A percentile compares a stretch with the other conserved stretches of the same genome.
Evolutionary conservation across 805 yeast species (phyloP).

Genomic region (Candida ipomoeae): DNA sequence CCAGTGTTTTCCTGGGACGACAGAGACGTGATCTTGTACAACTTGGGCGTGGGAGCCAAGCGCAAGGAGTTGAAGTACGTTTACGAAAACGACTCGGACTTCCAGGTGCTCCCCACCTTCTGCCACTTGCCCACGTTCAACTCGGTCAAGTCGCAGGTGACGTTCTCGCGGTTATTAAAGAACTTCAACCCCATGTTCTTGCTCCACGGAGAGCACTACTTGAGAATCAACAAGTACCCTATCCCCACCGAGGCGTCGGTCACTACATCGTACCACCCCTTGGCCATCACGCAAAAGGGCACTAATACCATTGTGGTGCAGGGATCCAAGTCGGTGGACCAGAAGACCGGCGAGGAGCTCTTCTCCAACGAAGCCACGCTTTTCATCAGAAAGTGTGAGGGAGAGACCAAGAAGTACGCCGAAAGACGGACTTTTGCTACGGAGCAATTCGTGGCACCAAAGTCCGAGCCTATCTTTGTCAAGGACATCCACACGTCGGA

Average conservation of each 20-base stretch:
- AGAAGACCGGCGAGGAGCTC: constrained; percentile 59
- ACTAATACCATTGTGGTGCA: constrained; percentile 77
- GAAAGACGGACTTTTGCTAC: constrained; percentile 59
- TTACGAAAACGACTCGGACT: constrained; percentile 71
- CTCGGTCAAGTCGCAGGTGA: constrained; percentile 51
- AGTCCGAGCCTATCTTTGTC: constrained; percentile 60
- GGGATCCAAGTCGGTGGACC: constrained; percentile 67
- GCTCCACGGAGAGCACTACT: constrained; percentile 93
- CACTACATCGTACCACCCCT: constrained; percentile 58
- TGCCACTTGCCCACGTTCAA: constrained; percentile 86
- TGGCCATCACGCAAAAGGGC: constrained; percentile 79
- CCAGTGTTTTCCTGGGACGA: constrained; percentile 56
- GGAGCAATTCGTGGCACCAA: constrained; percentile 59
- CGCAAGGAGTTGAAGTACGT: constrained; percentile 71
- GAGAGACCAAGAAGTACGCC: constrained; percentile 43
- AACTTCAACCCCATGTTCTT: constrained; percentile 86
- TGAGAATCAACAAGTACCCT: constrained; percentile 71
- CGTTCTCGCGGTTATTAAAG: constrained; percentile 60
- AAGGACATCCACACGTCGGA: constrained; percentile 51
- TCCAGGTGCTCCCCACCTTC: constrained; percentile 83
- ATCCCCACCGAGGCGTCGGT: constrained; percentile 68
- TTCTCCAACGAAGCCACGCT: constrained; percentile 81
- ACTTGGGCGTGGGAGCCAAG: constrained; percentile 83
- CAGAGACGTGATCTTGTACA: constrained; percentile 76
- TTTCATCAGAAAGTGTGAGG: constrained; percentile 74